phyloP scores from a whole-genome alignment of 208 protist species.

The Herpetomonas samuelpessoai region DNA sequence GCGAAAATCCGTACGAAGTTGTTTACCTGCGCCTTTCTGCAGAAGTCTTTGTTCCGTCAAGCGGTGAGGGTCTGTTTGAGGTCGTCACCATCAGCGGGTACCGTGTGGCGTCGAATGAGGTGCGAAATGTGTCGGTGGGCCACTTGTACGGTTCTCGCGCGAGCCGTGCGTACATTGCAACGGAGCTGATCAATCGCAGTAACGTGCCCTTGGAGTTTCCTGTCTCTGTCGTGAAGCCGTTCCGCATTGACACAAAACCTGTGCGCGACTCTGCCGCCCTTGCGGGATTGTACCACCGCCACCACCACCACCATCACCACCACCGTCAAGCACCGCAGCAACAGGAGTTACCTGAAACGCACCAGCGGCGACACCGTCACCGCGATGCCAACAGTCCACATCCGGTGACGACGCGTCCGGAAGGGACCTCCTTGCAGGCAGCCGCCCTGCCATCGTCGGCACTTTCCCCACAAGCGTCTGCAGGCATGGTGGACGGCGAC shows the following conservation, averaged over 20 bases:
- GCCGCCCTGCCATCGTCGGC: too few relatives aligned
- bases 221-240: constrained; percentile 77
- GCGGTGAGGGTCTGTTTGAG: constrained; percentile 78
- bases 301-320: constrained; percentile 21
- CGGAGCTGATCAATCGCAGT: constrained; percentile 78
- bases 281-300: neutral
- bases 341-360: too few relatives aligned
- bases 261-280: constrained; percentile 13
- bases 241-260: constrained; percentile 71
- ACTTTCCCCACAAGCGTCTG: too few relatives aligned
- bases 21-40: constrained; percentile 76
- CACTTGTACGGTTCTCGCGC: constrained; percentile 70
- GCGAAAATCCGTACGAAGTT: constrained; percentile 45
- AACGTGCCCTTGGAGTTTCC: constrained; percentile 81
- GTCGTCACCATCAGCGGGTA: constrained; percentile 59
- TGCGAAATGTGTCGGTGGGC: constrained; percentile 53
- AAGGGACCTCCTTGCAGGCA: neutral
- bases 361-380: neutral
- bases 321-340: too few relatives aligned
- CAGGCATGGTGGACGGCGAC: too few relatives aligned
- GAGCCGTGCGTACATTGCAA: constrained; percentile 46
- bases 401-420: neutral
- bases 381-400: neutral
- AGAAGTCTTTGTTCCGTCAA: constrained; percentile 64
- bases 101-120: constrained; percentile 34